Evolutionary conservation across 2,329 filamentous ascomycete species (phyloP), one percentile per base, ranked within the genome.

Genomic region (Claviceps sp.): DNA sequence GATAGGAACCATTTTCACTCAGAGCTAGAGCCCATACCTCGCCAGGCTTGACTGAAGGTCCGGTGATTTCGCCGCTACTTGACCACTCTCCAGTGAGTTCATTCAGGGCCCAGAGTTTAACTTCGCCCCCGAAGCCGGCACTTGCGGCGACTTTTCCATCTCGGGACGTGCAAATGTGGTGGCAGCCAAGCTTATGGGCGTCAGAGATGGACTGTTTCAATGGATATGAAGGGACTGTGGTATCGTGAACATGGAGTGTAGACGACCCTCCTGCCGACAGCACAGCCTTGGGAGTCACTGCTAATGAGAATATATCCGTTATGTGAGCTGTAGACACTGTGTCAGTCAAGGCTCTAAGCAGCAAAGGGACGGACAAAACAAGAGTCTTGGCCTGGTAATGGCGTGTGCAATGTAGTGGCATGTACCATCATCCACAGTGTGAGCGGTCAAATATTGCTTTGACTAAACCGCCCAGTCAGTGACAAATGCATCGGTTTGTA

Each of bases 381-480:
- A 45, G n/a, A 43, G 45, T n/a, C 9, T 34, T 38, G 45, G 45
- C 45, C 8, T 14, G 14, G 26, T 26, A 22, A 34, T 48, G 56
- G 64, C 59, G 55, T 34, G 66, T 65, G 62, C 39, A 45, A 23
- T 64, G 47, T 34, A 42, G 14, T 20, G 17, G 46, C 50, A 50
- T 64, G 73, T 66, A 88, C 88, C 89, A 73, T 89, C 80, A 66
- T 95, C 86, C 66, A 95, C 80, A 44, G 89, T 91, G 68, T 95
- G 88, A 59, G 86, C 85, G 62, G 91, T 94, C 56, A 98, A 79
- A 67, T 96, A 98, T 83, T 97, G 93, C 74, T 97, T 97, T 52
- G 93, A 98, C 93, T 96, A 54, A 8, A 45, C 17, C 9, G 8
- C 2, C 13, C 13, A 13, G 47, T 57, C 22, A 55, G 50, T 50